Evolutionary conservation across 768 basidiomycete species (phyloP).

Genomic region (Tricholoma hemisulphureum): DNA sequence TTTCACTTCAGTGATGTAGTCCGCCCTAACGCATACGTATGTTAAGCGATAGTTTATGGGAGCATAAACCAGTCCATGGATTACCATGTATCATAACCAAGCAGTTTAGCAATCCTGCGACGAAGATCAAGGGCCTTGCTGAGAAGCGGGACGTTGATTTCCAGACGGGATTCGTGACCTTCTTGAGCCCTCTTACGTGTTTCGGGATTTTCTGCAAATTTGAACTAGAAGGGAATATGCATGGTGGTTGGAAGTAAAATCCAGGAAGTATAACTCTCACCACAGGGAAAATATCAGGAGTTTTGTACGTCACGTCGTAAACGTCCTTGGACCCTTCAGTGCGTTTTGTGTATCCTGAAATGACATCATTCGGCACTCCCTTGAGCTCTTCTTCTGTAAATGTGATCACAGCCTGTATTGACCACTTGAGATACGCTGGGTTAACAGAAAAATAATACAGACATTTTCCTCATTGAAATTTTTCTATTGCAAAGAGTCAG

Average conservation of each 20-base stretch:
- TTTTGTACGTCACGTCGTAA: conserved; percentile 78
- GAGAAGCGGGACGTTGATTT: conserved; percentile 69
- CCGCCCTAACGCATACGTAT: conserved; percentile 46
- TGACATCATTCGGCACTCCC: conserved; percentile 76
- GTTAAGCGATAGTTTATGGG: background rate
- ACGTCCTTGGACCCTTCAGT: conserved; percentile 55
- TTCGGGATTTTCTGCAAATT: conserved; percentile 69
- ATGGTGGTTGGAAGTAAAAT: conserved; percentile 3
- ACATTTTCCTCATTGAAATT: conserved; percentile 90
- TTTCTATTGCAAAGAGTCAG: conserved; percentile 47
- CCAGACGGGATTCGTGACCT: conserved; percentile 66
- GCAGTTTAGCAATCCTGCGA: conserved; percentile 60
- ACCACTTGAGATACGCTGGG: background rate
- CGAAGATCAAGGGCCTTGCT: conserved; percentile 68
- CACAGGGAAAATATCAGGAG: conserved; percentile 77
- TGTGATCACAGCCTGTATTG: conserved; percentile 50
- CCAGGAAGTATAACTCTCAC: conserved; percentile 37
- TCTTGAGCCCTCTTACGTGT: conserved; percentile 68
- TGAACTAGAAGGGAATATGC: conserved; percentile 52
- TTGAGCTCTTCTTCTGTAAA: conserved; percentile 75
- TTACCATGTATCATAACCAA: conserved; percentile 73
- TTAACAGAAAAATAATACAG: conserved; percentile 11
- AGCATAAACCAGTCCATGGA: background rate
- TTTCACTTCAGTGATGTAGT: conserved; percentile 80
- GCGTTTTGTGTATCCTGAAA: conserved; percentile 73